Evolutionary conservation across 768 basidiomycete species (phyloP), one percentile per base, ranked within the genome.

Genomic region (Naganishia vaughanmartiniae): DNA sequence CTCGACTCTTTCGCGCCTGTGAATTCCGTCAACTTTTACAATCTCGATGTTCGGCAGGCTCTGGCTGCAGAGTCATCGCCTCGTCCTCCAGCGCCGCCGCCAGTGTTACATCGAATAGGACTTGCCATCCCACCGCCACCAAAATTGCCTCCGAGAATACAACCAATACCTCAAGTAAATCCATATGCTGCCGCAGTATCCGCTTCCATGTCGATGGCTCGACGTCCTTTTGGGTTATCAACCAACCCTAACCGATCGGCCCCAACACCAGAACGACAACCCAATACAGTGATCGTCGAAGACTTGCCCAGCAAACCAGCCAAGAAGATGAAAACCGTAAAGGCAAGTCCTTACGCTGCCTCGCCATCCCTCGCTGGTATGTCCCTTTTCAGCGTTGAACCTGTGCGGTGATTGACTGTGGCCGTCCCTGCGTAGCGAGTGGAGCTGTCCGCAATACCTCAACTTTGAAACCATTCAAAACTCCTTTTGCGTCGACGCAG

Each of bases 11-110:
- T 58, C 26, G 68, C n/a, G 1, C 68, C 68, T 5, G 56, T 69
- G 19, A 54, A 69, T 42, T 30, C 68, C 3, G 68, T 69, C 26
- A 54, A 46, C 45, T 69, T 69, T 54, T 69, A 69, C 57, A 58
- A 58, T n/a, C 42, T 57, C 15, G 45, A 54, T 31, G 39, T 45
- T 11, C 58, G 67, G 21, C 68, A 57, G 26, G 56, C 56, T 31
- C 46, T 46, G n/a, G 55, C 42, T 31, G 17, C 42, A 34, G 31
- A 12, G 28, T 17, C 31, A 15, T 33, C 51, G 24, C 57, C 34
- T 12, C 30, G 54, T 33, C 26, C 21, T 4, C 4, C 31, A 30
- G 21, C 55, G 9, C 28, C 28, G 26, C 14, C 63, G 1, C 42
- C 19, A 33, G 21, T n/a, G 10, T n/a, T 28, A n/a, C 28, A n/a